These are phyloP conservation scores for Rhynchosporium secalis DNA, from an alignment of 2,329 filamentous ascomycete species.

Conservation along the genomic window DNA sequence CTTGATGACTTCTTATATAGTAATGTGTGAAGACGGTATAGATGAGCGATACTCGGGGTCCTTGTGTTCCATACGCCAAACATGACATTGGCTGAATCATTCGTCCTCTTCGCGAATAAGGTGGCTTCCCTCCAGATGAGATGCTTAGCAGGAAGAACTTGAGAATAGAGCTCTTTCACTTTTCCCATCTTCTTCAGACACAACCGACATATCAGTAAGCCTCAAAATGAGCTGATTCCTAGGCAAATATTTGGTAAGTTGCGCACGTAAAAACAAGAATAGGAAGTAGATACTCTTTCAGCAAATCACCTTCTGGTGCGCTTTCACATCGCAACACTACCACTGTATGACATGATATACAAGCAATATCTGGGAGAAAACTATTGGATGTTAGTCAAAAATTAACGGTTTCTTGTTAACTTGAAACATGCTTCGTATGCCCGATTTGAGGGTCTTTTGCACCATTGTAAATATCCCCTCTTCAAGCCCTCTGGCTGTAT, in stretches of 20 bases:
- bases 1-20: slow-evolving; percentile 17
- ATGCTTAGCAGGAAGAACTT: slow-evolving; percentile 30
- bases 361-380: slow-evolving; percentile 37
- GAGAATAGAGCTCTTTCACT: slow-evolving; percentile 26
- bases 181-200: slow-evolving; percentile 30
- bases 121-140: slow-evolving; percentile 12
- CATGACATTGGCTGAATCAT: slow-evolving; percentile 20
- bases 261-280: not conserved
- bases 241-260: not conserved
- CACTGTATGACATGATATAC: slow-evolving; percentile 31
- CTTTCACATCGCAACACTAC: slow-evolving; percentile 37
- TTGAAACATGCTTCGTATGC: slow-evolving; percentile 30
- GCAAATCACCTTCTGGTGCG: slow-evolving; percentile 36
- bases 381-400: slow-evolving; percentile 22
- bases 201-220: slow-evolving; percentile 31
- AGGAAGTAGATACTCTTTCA: slow-evolving; percentile 31
- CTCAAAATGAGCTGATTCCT: slow-evolving; percentile 38
- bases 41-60: no score
- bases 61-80: not conserved
- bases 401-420: not conserved
- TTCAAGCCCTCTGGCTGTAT: slow-evolving; percentile 31
- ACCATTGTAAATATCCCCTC: slow-evolving; percentile 31
- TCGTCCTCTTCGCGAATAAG: slow-evolving; percentile 15
- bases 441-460: slow-evolving; percentile 31
- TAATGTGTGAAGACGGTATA: not conserved